Base-by-base conservation (phyloP, 495 filamentous ascomycete species). In the Aspergillus steynii region DNA sequence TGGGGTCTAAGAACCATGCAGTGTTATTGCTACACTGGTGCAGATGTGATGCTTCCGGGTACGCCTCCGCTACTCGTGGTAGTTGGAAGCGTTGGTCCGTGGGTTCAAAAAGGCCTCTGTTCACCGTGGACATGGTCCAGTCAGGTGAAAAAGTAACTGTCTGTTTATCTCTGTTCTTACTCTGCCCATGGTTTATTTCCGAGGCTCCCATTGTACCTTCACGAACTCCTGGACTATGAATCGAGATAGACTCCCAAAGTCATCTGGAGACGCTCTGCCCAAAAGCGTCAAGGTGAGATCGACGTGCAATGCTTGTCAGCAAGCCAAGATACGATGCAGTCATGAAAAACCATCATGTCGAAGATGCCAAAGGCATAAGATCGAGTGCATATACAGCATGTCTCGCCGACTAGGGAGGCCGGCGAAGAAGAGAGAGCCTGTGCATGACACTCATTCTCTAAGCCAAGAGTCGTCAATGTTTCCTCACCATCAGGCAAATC, bases 261-360 rank as follows among this genome's bases (percentile, higher is more conserved):
- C 59, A 15, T 53, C 52, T 8, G 50, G 58, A 8, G 65, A 66
- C 14, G 62, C 67, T 25, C 61, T 76, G 3, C 71, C 75, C 7
- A 75, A 74, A 48, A 76, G 72, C 42, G 73, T 77, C 52, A 80
- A 79, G 55, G 70, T 80, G 45, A 77, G 79, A 53, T 74, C 73
- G 1, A 81, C 79, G 0, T 82, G 80, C 65, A 80, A 82, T 59
- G 72, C 77, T 20, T 82, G 79, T 42, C 77, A 81, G 50, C 72
- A 81, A 52, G 76, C 74, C 12, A 82, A 82, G 55, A 76, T 82
- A 26, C 72, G 78, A n/a, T 82, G 80, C 66, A 77, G 77, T 42
- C 78, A 79, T 57, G 77, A 82, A 57, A 78, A 75, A 37, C 77
- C 75, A 12, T 71, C 72, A 2, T 82, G 80, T 57, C 71, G 70